phyloP scores from a whole-genome alignment of 2,329 filamentous ascomycete species.

The Aspergillus carbonarius region DNA sequence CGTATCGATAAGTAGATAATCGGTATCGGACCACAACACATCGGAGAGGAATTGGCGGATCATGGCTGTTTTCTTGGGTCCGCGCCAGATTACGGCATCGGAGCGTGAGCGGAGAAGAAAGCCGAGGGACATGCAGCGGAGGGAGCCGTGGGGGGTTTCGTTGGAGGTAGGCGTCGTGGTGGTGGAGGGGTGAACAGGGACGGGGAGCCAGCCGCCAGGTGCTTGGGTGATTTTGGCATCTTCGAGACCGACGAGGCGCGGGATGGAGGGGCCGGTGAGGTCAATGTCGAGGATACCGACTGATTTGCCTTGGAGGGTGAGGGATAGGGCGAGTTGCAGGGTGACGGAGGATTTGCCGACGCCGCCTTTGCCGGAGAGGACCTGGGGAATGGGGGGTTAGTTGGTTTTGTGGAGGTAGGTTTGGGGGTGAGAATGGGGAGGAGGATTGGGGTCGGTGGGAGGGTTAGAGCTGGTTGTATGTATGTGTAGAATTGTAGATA shows the following conservation, averaged over 20 bases:
- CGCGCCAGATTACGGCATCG: constrained; percentile 95
- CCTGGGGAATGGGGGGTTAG: constrained; percentile 37
- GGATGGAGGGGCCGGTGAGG: constrained; percentile 93
- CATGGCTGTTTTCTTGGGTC: constrained; percentile 99
- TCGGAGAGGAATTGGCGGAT: constrained; percentile 93
- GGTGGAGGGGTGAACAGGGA: constrained; percentile 66
- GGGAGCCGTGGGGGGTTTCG: constrained; percentile 34
- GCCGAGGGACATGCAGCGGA: constrained; percentile 82
- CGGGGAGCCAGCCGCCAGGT: constrained; percentile 87
- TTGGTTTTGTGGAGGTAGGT: neutral
- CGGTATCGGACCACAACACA: constrained; percentile 81
- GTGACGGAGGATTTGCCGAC: constrained; percentile 98
- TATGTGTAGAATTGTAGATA: neutral
- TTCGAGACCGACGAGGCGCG: constrained; percentile 89
- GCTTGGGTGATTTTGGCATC: constrained; percentile 86
- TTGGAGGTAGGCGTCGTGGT: neutral
- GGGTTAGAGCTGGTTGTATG: neutral
- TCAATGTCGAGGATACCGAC: constrained; percentile 97
- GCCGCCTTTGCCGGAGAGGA: constrained; percentile 94
- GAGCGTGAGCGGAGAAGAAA: constrained; percentile 81
- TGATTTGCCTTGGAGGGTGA: constrained; percentile 79
- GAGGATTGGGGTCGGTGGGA: neutral
- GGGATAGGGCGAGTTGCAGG: constrained; percentile 86
- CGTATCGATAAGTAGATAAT: constrained; percentile 92
- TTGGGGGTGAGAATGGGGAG: neutral